Evolutionary conservation across 371 early-diverging fungal species (phyloP).

Genomic region (Mortierella sp.): DNA sequence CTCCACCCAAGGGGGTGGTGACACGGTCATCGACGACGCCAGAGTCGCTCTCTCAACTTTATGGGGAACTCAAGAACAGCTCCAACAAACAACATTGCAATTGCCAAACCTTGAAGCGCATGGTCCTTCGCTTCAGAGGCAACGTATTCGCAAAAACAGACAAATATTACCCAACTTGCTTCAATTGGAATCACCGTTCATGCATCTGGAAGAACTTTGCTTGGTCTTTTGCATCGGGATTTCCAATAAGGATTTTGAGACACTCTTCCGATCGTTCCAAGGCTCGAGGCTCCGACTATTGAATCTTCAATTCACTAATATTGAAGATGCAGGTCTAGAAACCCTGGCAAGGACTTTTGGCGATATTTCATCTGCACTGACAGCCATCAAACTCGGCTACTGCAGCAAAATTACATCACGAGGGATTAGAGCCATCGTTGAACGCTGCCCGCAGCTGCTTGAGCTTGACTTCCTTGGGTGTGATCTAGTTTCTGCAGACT

Average conservation of each 20-base stretch:
- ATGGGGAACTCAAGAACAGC: no score
- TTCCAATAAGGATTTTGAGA: conserved; percentile 31
- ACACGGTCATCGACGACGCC: no score
- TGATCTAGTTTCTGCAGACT: conserved; percentile 41
- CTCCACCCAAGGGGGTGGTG: no score
- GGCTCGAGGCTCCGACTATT: conserved; percentile 24
- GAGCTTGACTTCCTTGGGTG: conserved; percentile 44
- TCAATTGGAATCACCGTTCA: conserved; percentile 18
- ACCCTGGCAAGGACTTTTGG: conserved; percentile 17
- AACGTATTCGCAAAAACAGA: background rate
- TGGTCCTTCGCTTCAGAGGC: background rate
- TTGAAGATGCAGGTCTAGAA: conserved; percentile 44
- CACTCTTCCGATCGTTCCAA: conserved; percentile 27
- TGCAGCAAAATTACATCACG: conserved; percentile 43
- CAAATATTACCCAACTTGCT: conserved; percentile 1
- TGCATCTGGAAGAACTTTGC: conserved; percentile 39
- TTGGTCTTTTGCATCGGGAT: conserved; percentile 50
- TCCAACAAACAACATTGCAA: no score
- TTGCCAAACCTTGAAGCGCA: no score
- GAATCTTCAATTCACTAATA: conserved; percentile 49
- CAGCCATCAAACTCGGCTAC: conserved; percentile 27
- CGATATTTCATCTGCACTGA: conserved; percentile 4
- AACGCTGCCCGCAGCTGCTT: conserved; percentile 20
- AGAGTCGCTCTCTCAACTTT: no score
- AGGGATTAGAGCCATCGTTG: conserved; percentile 32